Base-by-base conservation (phyloP, 2,329 filamentous ascomycete species). In the Furcasterigmium sp. region DNA sequence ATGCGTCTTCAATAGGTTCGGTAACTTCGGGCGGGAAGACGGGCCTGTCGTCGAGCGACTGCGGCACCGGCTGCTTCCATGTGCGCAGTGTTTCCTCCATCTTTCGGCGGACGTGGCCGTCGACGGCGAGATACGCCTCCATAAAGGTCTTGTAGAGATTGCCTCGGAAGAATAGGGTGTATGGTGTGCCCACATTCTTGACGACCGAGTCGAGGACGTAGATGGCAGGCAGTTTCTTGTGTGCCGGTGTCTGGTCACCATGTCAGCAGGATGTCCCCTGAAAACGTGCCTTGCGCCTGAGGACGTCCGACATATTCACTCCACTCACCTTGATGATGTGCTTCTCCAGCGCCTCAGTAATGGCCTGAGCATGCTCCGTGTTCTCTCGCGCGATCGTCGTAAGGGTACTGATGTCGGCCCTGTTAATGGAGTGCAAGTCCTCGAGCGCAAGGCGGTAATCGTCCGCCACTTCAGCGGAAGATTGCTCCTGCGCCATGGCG, bases 141-240 rank as follows among this genome's bases (percentile, higher is more conserved):
- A 97, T 96, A 61, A 95, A 98, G 5, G 89, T 97, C 54, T 84
- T 80, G 66, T 91, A 97, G 30, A 98, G 79, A 58, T 91, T 91
- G 32, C 88, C 84, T 41, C 91, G 89, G 51, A 98, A 86, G 63
- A 95, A 97, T 11, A 97, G 76, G 0, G 91, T 97, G 65, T 98
- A 98, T 8, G 93, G 93, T 1, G 91, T 96, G 48, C 93, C 93
- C 49, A 98, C 90, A 71, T 98, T 97, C 68, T 98, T 98, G 60
- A 95, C 91, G 48, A 98, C 91, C 14, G 91, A 97, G 68, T 98
- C 93, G 59, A 98, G 84, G 52, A 98, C 88, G 67, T 97, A 98
- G 21, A 98, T 76, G n/a, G 93, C 89, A 15, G 93, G 91, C 3
- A 98, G 73, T 60, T 97, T 98, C 64, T 90, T 91, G 48, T 82